Evolutionary conservation across 768 basidiomycete species (phyloP).

Genomic region (Coprinopsis marcescibilis): DNA sequence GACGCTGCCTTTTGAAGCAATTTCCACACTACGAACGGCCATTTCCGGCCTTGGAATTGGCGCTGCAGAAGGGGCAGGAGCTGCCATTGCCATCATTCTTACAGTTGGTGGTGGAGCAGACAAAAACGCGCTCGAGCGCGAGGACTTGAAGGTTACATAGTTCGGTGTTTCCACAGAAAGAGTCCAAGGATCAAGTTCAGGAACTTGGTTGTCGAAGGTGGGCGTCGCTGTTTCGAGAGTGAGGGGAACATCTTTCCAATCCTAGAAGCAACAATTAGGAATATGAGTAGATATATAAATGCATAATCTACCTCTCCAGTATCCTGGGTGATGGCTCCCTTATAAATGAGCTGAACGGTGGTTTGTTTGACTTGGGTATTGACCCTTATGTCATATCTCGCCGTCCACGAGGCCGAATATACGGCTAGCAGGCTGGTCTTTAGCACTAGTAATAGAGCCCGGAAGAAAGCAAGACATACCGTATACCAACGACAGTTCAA

Average conservation of each 20-base stretch:
- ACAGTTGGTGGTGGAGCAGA: neutral
- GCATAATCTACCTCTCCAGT: conserved; percentile 31
- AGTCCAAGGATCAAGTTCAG: conserved; percentile 29
- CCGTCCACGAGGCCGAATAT: conserved; percentile 26
- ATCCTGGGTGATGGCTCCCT: conserved; percentile 31
- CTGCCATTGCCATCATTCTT: conserved; percentile 1
- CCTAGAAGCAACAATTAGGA: conserved; percentile 14
- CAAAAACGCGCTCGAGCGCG: neutral
- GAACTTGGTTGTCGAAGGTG: conserved; percentile 29
- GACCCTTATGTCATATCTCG: conserved; percentile 35
- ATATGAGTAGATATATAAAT: neutral
- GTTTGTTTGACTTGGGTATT: conserved; percentile 29
- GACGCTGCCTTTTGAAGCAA: neutral
- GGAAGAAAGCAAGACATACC: conserved; percentile 18
- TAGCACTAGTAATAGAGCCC: neutral
- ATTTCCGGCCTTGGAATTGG: conserved; percentile 3
- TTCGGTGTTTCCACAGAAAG: conserved; percentile 11
- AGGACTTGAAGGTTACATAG: neutral
- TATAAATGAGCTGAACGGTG: conserved; percentile 30
- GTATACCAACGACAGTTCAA: conserved; percentile 33
- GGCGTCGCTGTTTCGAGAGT: conserved; percentile 35
- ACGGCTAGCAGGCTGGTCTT: conserved; percentile 14
- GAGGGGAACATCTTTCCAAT: conserved; percentile 34
- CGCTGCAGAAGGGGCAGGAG: neutral
- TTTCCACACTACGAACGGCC: conserved; percentile 1